Percentiles rank a stretch among this genome's conserved stretches.
These are phyloP conservation scores for Ceratocystis colombiana DNA, from an alignment of 2,329 filamentous ascomycete species.

Conservation along the genomic window DNA sequence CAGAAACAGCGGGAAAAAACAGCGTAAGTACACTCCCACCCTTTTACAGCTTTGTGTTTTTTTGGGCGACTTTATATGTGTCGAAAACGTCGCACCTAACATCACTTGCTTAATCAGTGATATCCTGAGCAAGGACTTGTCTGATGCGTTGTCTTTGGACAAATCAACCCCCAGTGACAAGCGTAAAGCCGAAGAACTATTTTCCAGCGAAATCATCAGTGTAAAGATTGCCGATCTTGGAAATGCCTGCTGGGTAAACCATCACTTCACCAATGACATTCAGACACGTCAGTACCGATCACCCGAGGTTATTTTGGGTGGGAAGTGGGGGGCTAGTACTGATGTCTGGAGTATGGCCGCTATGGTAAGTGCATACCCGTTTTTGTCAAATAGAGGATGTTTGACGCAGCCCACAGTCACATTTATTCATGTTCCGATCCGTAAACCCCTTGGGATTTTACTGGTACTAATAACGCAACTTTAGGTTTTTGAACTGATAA, in stretches of 20 bases:
- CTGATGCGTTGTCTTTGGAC: constrained; percentile 75
- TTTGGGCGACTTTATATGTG: constrained; percentile 21
- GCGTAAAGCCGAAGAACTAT: constrained; percentile 48
- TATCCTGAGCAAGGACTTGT: constrained; percentile 82
- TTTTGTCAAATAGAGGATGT: background rate
- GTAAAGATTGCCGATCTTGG: constrained; percentile 98
- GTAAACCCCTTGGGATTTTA: too few species aligned
- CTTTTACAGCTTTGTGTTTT: constrained; percentile 11
- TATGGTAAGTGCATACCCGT: constrained; percentile 59
- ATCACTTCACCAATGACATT: constrained; percentile 99
- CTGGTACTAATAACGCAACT: too few species aligned
- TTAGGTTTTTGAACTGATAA: constrained; percentile 93
- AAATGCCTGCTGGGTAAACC: constrained; percentile 96
- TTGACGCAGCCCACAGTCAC: background rate
- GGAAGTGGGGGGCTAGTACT: constrained; percentile 98
- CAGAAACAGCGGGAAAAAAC: constrained; percentile 87
- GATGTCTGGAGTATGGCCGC: constrained; percentile 99
- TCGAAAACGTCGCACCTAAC: constrained; percentile 25
- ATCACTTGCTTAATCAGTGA: constrained; percentile 46
- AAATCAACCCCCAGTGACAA: constrained; percentile 57
- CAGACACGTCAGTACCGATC: constrained; percentile 96
- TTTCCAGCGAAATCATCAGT: constrained; percentile 66
- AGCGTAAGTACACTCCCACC: constrained; percentile 53
- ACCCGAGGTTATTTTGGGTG: constrained; percentile 89
- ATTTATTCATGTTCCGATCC: background rate